Percentiles rank a stretch among this genome's conserved stretches.
Conservation (phyloP, 257 asterid species). For the Paraleonurus japonicus region DNA sequence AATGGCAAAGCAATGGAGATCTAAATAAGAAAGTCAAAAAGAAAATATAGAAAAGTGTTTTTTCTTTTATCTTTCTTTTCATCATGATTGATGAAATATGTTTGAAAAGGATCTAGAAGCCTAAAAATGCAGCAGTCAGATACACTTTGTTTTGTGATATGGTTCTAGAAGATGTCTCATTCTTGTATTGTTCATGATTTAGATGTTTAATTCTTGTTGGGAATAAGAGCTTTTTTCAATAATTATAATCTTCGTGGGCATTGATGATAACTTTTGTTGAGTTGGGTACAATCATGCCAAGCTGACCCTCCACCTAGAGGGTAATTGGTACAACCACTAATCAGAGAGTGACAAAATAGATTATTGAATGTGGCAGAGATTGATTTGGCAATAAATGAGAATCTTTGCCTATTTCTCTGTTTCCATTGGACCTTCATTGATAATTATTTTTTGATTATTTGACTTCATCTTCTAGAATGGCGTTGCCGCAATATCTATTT, state of each 20-base stretch:
- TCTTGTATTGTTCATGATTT: slow-evolving; percentile 20
- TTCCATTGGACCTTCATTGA: slow-evolving; percentile 9
- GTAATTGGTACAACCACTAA: slow-evolving; percentile 36
- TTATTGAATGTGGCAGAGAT: slow-evolving; percentile 19
- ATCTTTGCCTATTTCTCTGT: slow-evolving; percentile 8
- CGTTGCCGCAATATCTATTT: slow-evolving; percentile 7
- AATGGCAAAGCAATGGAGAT: slow-evolving; percentile 73
- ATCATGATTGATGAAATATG: not conserved
- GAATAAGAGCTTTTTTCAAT: slow-evolving; percentile 15
- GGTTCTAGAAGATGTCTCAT: slow-evolving; percentile 27
- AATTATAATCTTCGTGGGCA: not conserved
- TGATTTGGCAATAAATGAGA: slow-evolving; percentile 23
- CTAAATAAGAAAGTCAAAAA: slow-evolving; percentile 32
- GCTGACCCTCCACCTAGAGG: slow-evolving; percentile 27
- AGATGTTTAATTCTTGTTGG: slow-evolving; percentile 16
- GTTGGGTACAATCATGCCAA: slow-evolving; percentile 29
- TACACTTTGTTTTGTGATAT: slow-evolving; percentile 20
- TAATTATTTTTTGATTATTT: not conserved
- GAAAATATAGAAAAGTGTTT: not conserved
- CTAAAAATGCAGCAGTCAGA: slow-evolving; percentile 20
- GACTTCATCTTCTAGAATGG: not conserved
- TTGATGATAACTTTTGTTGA: slow-evolving; percentile 13
- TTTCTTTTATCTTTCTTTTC: not conserved
- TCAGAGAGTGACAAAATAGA: not conserved
- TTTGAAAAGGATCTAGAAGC: slow-evolving; percentile 33